Conservation (phyloP, 164 flowering plant species). For the Echeveria elegans region DNA sequence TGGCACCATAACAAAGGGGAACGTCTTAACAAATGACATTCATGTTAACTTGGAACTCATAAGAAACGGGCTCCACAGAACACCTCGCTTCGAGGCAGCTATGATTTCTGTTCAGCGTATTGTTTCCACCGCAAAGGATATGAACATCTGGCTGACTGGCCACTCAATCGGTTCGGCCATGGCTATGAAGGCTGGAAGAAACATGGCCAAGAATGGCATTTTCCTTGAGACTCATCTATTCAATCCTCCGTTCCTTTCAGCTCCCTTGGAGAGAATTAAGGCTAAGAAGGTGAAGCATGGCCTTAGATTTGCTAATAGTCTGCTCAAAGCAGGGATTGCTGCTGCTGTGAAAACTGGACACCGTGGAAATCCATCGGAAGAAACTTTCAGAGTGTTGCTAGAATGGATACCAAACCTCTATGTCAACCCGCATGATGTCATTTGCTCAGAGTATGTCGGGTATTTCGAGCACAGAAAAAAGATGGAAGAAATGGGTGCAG, state of each 20-base stretch:
- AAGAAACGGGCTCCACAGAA: slow-evolving; percentile 49
- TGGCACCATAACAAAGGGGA: slow-evolving; percentile 62
- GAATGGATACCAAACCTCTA: slow-evolving; percentile 54
- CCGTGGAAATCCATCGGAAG: slow-evolving; percentile 18
- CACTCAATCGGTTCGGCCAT: slow-evolving; percentile 90
- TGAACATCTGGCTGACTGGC: slow-evolving; percentile 71
- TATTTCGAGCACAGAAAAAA: slow-evolving; percentile 61
- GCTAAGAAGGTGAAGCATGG: slow-evolving; percentile 52
- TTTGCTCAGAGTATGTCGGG: slow-evolving; percentile 65
- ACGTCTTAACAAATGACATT: slow-evolving; percentile 54
- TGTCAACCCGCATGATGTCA: slow-evolving; percentile 55
- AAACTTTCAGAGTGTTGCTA: slow-evolving; percentile 36
- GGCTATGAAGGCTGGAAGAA: slow-evolving; percentile 82
- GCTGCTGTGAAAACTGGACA: slow-evolving; percentile 27
- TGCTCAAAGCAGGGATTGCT: slow-evolving; percentile 62
- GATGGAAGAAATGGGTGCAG: slow-evolving; percentile 69
- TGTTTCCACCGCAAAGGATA: slow-evolving; percentile 40
- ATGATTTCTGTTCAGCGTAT: slow-evolving; percentile 56
- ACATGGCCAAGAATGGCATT: slow-evolving; percentile 56
- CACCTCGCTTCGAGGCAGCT: slow-evolving; percentile 62
- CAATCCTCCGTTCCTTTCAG: slow-evolving; percentile 77
- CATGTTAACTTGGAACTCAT: slow-evolving; percentile 49
- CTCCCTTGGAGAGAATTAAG: slow-evolving; percentile 71
- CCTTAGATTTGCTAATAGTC: slow-evolving; percentile 51
- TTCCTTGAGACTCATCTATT: slow-evolving; percentile 64